Evolutionary conservation across 192 early-diverging fungal species (phyloP), one percentile per base, ranked within the genome.

Genomic region (Linnemannia elongata): DNA sequence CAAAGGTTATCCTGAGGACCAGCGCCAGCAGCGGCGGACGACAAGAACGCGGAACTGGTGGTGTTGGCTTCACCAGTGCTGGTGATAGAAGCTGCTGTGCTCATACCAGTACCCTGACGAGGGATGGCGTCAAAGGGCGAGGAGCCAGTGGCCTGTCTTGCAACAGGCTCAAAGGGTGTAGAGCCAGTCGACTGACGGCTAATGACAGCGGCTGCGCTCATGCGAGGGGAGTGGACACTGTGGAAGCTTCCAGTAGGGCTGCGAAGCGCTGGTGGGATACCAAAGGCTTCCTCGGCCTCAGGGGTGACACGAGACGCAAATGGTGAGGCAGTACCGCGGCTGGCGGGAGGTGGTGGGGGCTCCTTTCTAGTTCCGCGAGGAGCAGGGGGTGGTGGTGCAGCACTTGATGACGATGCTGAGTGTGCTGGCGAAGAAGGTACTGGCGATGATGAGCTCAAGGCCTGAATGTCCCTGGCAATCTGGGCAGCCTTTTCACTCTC

Each of bases 231-330:
- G 30, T 55, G 71, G 27, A 69, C 49, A 24, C 84, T 87, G 49
- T 81, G 85, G 79, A 81, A 87, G 57, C 85, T 87, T 13, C 85
- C 85, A 71, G 85, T 87, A 24, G 85, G 85, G 35, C 79, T 81
- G 35, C 85, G 79, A 35, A 87, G 79, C 7, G 85, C 85, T 27
- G 80, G 79, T 22, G 85, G 85, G 42, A 87, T 87, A 22, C 85
- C 85, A 75, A 87, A 87, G 10, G 85, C 85, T 17, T 87, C 85
- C 36, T 87, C 85, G 4, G 76, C 85, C 35, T 87, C 85, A 38
- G 85, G 72, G 1, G 79, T 71, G n/a, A 72, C 66, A 24, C 76
- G 44, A 8, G 79, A 73, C 13, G 72, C 57, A 24, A 74, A 80
- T 0, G 69, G 9, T 20, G 78, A 72, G 35, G 38, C 57, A 27